A percentile compares a stretch with the other conserved stretches of the same genome.
These are phyloP conservation scores for Heterobasidion irregulare DNA, from an alignment of 1,284 basidiomycete genomes.

Conservation along the genomic window DNA sequence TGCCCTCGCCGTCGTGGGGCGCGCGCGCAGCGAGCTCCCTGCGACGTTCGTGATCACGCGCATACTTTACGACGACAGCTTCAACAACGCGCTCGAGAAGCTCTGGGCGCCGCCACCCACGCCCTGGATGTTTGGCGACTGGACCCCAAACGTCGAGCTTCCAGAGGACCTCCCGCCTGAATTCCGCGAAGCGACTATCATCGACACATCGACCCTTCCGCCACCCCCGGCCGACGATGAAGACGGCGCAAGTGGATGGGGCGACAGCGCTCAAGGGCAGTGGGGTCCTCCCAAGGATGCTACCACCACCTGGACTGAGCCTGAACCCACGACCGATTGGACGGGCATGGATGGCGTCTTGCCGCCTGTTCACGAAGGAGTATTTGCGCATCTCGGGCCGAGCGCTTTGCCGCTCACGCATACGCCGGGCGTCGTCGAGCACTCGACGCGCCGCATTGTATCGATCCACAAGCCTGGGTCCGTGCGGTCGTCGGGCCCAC, in stretches of 20 bases:
- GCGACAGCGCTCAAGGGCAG: too few relatives aligned
- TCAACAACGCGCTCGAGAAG: constrained; percentile 36
- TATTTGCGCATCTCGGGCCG: constrained; percentile 32
- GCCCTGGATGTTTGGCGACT: too few relatives aligned
- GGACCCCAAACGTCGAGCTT: too few relatives aligned
- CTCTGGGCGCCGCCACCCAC: constrained; percentile 22
- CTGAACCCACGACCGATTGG: too few relatives aligned
- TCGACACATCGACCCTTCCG: not conserved
- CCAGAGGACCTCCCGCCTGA: too few relatives aligned
- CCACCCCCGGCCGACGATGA: too few relatives aligned
- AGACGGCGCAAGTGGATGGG: too few relatives aligned
- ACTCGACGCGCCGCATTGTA: constrained; percentile 39
- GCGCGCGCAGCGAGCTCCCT: constrained; percentile 50
- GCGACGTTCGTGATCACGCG: constrained; percentile 39
- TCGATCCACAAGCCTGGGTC: constrained; percentile 18
- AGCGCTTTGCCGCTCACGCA: constrained; percentile 37
- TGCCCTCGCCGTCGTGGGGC: constrained; percentile 39
- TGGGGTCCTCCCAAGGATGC: too few relatives aligned
- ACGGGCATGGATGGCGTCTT: too few relatives aligned
- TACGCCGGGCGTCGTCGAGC: constrained; percentile 41
- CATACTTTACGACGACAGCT: constrained; percentile 44
- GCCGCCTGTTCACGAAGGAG: too few relatives aligned
- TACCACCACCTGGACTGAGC: too few relatives aligned
- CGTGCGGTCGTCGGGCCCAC: not conserved
- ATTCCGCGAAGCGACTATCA: not conserved